Evolutionary conservation across 345 rosid species (phyloP).

Genomic region (Excoecaria agallocha): DNA sequence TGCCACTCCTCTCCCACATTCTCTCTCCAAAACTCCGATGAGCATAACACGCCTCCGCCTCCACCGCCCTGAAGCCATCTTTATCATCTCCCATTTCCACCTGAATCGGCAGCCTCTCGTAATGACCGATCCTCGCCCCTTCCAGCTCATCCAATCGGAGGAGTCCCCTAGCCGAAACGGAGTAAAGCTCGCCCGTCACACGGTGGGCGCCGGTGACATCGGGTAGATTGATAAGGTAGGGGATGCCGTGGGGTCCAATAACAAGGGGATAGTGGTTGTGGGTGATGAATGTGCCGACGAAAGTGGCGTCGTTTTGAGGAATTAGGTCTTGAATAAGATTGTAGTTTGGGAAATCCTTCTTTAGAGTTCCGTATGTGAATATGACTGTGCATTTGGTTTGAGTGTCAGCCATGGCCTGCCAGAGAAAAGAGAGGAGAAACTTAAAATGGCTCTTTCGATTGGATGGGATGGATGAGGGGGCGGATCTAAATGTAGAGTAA

Average conservation of each 20-base stretch:
- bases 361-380: conserved; percentile 72
- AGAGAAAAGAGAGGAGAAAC: background rate
- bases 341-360: conserved; percentile 51
- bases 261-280: conserved; percentile 53
- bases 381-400: conserved; percentile 25
- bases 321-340: conserved; percentile 43
- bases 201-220: conserved; percentile 39
- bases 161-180: conserved; percentile 51
- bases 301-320: conserved; percentile 41
- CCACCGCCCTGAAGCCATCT: conserved; percentile 25
- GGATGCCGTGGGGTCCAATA: conserved; percentile 67
- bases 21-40: conserved; percentile 54
- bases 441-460: no score
- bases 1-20: conserved; percentile 55
- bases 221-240: conserved; percentile 57
- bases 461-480: no score
- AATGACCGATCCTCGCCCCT: conserved; percentile 55
- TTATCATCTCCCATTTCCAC: conserved; percentile 4
- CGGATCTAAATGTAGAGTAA: no score
- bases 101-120: conserved; percentile 57
- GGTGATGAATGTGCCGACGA: conserved; percentile 45
- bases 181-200: conserved; percentile 66
- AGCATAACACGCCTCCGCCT: conserved; percentile 61
- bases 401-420: conserved; percentile 12
- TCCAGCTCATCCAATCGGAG: conserved; percentile 59